A percentile compares a stretch with the other conserved stretches of the same genome.
Conservation (phyloP, 441 rosid species). For the Metrosideros polymorpha region DNA sequence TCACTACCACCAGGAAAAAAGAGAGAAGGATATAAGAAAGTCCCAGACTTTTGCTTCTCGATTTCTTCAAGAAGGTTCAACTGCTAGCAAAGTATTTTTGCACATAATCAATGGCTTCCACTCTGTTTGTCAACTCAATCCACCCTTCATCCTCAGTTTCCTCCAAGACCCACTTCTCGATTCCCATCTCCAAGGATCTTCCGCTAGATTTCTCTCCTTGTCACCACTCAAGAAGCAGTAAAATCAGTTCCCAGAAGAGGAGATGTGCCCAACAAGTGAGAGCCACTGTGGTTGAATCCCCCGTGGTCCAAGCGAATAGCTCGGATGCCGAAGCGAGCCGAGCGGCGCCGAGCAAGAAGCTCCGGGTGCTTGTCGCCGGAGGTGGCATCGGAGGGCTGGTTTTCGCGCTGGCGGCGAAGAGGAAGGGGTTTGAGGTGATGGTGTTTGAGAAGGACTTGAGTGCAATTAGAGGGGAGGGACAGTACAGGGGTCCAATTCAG, state of each 20-base stretch:
- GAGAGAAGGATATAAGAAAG: background rate
- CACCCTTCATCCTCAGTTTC: constrained; percentile 37
- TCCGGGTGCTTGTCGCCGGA: constrained; percentile 69
- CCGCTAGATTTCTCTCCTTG: constrained; percentile 30
- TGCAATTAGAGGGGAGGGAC: constrained; percentile 91
- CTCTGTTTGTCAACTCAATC: constrained; percentile 40
- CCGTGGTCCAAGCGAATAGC: background rate
- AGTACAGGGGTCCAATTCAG: constrained; percentile 90
- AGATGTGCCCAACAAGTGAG: constrained; percentile 14
- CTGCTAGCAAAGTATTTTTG: background rate
- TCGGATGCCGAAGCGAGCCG: background rate
- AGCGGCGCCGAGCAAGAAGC: constrained; percentile 25
- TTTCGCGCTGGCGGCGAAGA: constrained; percentile 80
- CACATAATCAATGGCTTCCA: constrained; percentile 36
- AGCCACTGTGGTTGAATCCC: constrained; percentile 28
- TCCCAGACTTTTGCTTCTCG: background rate
- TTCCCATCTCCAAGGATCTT: constrained; percentile 21
- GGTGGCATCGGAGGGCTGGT: constrained; percentile 91
- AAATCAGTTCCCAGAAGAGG: constrained; percentile 3
- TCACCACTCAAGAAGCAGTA: constrained; percentile 14
- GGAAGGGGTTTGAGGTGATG: constrained; percentile 71
- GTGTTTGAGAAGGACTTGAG: constrained; percentile 88
- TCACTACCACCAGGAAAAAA: background rate
- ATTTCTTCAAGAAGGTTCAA: background rate
- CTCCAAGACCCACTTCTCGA: constrained; percentile 39